Conservation (phyloP, 345 rosid species). For the Isatis tinctoria region DNA sequence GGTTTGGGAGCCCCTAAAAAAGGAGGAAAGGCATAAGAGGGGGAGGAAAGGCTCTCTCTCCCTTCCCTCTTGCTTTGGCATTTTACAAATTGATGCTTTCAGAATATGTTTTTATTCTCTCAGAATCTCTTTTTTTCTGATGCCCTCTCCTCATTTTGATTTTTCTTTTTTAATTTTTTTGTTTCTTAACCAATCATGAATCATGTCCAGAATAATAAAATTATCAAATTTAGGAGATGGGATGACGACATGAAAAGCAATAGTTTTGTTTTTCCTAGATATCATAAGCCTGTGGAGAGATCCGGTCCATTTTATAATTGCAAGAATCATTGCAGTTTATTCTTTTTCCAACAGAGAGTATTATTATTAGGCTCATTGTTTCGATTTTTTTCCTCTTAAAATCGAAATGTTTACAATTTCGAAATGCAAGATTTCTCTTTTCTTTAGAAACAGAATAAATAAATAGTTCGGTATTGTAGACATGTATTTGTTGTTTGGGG, state of each 20-base stretch:
- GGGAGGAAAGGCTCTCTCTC: too few species aligned
- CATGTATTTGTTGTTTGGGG: too few species aligned
- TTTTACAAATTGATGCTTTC: constrained; percentile 5
- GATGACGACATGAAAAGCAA: too few species aligned
- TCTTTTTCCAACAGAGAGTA: background rate
- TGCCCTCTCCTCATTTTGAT: background rate
- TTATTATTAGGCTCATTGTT: too few species aligned
- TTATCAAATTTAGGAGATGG: background rate
- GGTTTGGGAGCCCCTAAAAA: constrained; percentile 1
- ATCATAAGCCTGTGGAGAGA: background rate
- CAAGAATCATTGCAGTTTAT: background rate
- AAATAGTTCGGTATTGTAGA: too few species aligned
- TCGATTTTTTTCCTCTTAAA: too few species aligned
- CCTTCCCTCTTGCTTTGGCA: background rate
- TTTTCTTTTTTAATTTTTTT: background rate
- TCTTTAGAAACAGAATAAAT: too few species aligned
- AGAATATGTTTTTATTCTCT: constrained; percentile 27
- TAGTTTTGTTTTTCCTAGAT: too few species aligned
- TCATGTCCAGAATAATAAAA: background rate
- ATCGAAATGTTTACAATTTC: too few species aligned
- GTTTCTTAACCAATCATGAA: background rate
- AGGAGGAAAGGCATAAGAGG: background rate
- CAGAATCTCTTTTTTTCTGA: constrained; percentile 2
- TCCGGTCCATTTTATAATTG: background rate
- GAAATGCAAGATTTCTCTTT: too few species aligned